These are phyloP conservation scores for Picea engelmannii DNA, from an alignment of 83 land plant genomes.

Conservation along the genomic window DNA sequence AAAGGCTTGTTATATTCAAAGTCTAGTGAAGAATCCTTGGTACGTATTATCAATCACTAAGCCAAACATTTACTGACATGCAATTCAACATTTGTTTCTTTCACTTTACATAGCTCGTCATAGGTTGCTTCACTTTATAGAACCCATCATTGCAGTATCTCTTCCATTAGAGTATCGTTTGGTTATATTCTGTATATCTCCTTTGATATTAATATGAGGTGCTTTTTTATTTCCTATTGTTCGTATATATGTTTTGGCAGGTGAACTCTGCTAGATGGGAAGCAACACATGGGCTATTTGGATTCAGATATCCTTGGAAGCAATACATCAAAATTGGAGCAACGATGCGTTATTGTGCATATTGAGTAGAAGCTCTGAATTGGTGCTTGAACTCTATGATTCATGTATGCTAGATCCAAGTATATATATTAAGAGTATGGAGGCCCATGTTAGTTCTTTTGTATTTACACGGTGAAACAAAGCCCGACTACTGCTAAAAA, in stretches of 20 bases:
- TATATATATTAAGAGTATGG: too few relatives aligned
- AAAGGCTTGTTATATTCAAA: slow-evolving; percentile 57
- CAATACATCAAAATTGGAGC: slow-evolving; percentile 52
- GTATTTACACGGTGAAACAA: neutral
- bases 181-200: too few relatives aligned
- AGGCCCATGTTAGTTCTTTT: neutral
- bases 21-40: slow-evolving; percentile 51
- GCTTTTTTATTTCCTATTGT: too few relatives aligned
- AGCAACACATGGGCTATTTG: slow-evolving; percentile 46
- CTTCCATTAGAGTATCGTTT: too few relatives aligned
- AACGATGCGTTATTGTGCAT: slow-evolving; percentile 43
- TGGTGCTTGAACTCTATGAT: slow-evolving; percentile 30
- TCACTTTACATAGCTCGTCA: too few relatives aligned
- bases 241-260: slow-evolving; percentile 16
- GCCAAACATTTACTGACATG: too few relatives aligned
- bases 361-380: slow-evolving; percentile 38
- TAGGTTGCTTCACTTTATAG: too few relatives aligned
- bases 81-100: too few relatives aligned
- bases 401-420: slow-evolving; percentile 19
- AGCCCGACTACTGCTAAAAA: neutral
- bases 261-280: slow-evolving; percentile 69
- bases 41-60: neutral
- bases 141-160: too few relatives aligned
- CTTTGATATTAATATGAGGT: too few relatives aligned
- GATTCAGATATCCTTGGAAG: slow-evolving; percentile 49